Percentiles rank a stretch among this genome's conserved stretches.
Conservation (phyloP, 2,329 filamentous ascomycete genomes). For the Myrmaecium sp. region DNA sequence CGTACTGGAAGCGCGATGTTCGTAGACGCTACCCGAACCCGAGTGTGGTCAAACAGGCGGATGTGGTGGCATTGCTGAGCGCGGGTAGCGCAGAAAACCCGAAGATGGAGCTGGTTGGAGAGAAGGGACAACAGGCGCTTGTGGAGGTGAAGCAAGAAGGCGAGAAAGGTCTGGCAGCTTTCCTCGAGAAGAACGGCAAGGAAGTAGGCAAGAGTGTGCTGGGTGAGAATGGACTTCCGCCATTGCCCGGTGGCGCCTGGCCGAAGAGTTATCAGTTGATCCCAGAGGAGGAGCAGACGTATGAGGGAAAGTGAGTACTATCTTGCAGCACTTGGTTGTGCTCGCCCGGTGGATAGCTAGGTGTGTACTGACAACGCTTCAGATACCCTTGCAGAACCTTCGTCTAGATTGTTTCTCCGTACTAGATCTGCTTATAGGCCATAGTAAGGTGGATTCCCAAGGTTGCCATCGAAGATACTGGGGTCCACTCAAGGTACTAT, state of each 20-base stretch:
- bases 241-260: constrained; percentile 59
- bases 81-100: constrained; percentile 70
- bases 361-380: constrained; percentile 8
- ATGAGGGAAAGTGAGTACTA: constrained; percentile 27
- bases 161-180: constrained; percentile 50
- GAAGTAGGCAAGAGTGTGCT: constrained; percentile 41
- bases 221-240: constrained; percentile 65
- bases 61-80: constrained; percentile 69
- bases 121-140: constrained; percentile 56
- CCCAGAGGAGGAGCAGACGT: constrained; percentile 53
- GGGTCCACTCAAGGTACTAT: no score
- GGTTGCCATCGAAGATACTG: no score
- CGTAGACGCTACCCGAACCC: constrained; percentile 68
- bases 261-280: constrained; percentile 52
- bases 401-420: constrained; percentile 11
- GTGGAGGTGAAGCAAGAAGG: constrained; percentile 62
- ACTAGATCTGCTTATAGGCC: no score
- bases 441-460: no score
- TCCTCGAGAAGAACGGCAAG: constrained; percentile 52
- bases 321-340: background rate
- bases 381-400: constrained; percentile 32
- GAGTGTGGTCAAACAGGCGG: constrained; percentile 65
- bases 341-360: background rate
- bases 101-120: constrained; percentile 63
- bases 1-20: constrained; percentile 89